phyloP scores from a whole-genome alignment of 2,329 filamentous ascomycete genomes.

The Beauveria sp. region DNA sequence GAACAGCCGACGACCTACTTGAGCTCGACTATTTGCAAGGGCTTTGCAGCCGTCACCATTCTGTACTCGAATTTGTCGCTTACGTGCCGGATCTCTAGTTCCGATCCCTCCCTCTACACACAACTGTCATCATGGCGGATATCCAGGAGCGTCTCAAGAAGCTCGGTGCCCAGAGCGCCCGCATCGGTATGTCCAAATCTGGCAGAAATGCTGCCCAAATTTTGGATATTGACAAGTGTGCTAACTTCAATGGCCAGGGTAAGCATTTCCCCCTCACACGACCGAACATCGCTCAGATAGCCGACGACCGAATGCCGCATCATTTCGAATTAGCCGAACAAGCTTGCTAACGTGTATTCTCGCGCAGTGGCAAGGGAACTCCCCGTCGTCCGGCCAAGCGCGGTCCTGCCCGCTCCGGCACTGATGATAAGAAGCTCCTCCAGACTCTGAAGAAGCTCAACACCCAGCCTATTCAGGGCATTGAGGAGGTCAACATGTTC shows the following conservation, averaged over 20 bases:
- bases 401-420: slow-evolving; percentile 82
- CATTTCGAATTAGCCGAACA: slow-evolving; percentile 4
- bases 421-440: slow-evolving; percentile 99
- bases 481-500: slow-evolving; percentile 99
- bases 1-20: slow-evolving; percentile 7
- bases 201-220: slow-evolving; percentile 13
- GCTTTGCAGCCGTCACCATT: background rate
- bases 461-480: slow-evolving; percentile 97
- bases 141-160: slow-evolving; percentile 54
- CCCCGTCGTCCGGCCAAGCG: slow-evolving; percentile 98
- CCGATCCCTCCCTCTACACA: slow-evolving; percentile 21
- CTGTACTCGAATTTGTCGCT: slow-evolving; percentile 11
- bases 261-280: slow-evolving; percentile 20
- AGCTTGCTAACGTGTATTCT: slow-evolving; percentile 23
- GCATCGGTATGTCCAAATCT: slow-evolving; percentile 55
- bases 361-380: slow-evolving; percentile 82
- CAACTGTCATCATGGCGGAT: slow-evolving; percentile 41
- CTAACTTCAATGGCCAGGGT: slow-evolving; percentile 26
- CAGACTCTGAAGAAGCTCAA: slow-evolving; percentile 97
- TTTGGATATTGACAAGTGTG: slow-evolving; percentile 10
- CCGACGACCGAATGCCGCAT: slow-evolving; percentile 8
- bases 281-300: background rate
- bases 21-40: slow-evolving; percentile 10
- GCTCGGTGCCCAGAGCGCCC: slow-evolving; percentile 40
- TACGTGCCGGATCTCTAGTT: slow-evolving; percentile 17